phyloP scores from a whole-genome alignment of 164 flowering plant species.

The Tinospora cordifolia region DNA sequence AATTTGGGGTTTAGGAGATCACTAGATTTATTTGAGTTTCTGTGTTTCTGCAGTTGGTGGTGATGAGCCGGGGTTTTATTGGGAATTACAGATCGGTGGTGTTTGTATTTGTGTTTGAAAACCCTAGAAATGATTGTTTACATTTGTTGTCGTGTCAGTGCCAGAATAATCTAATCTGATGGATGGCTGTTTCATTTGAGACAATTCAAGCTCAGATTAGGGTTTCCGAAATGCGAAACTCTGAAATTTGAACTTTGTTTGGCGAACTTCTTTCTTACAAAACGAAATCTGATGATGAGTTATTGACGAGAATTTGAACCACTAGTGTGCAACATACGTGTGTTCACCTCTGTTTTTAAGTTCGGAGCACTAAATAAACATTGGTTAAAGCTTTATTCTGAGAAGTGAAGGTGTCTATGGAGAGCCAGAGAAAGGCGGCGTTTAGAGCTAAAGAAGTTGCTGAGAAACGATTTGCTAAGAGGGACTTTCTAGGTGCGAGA shows the following conservation, averaged over 20 bases:
- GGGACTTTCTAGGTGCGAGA: conserved; percentile 51
- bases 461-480: conserved; percentile 50
- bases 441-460: conserved; percentile 51
- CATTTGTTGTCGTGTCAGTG: background rate
- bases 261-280: background rate
- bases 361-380: background rate
- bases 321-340: background rate
- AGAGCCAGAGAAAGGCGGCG: conserved; percentile 52
- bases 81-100: background rate
- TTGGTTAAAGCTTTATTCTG: conserved; percentile 19
- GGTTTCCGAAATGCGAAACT: background rate
- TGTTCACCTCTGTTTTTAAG: background rate
- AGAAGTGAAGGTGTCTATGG: conserved; percentile 37
- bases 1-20: conserved; percentile 7
- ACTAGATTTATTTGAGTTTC: conserved; percentile 15
- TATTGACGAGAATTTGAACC: conserved; percentile 4
- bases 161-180: background rate
- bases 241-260: conserved; percentile 2
- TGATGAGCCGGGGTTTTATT: background rate
- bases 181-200: background rate
- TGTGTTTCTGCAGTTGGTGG: background rate
- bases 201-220: conserved; percentile 3
- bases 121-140: conserved; percentile 4
- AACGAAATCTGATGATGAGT: background rate
- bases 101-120: background rate